Percentiles rank a stretch among this genome's conserved stretches.
Conservation (phyloP, 306 rosid genomes). For the Cajanus cajan region DNA sequence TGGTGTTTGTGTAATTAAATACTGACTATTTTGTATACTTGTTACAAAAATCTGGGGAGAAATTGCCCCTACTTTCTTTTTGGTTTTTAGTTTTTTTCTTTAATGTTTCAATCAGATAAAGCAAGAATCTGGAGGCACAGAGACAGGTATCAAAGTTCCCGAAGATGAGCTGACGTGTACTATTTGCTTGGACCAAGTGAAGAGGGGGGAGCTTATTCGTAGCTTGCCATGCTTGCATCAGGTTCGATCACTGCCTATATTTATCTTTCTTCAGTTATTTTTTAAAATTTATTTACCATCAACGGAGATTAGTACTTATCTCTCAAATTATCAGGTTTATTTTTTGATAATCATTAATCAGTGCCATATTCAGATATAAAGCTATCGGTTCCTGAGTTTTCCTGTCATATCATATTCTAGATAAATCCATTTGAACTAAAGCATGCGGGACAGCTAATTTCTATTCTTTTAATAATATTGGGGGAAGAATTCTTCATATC, state of each 20-base stretch:
- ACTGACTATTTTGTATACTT: background rate
- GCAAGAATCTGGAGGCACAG: constrained; percentile 28
- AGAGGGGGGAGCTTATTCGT: constrained; percentile 54
- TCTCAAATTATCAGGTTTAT: background rate
- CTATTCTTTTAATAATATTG: background rate
- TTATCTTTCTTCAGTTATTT: background rate
- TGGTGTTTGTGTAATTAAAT: background rate
- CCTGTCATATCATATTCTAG: background rate
- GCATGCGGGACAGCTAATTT: background rate
- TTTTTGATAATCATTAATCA: background rate
- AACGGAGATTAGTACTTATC: background rate
- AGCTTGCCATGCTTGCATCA: constrained; percentile 73
- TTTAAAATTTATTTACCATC: background rate
- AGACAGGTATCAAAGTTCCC: constrained; percentile 18
- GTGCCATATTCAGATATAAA: background rate
- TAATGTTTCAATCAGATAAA: constrained; percentile 31
- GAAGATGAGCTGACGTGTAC: constrained; percentile 46
- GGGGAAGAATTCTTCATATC: background rate
- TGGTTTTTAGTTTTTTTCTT: background rate
- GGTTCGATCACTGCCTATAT: constrained; percentile 34
- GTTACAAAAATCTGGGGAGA: background rate
- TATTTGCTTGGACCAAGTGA: constrained; percentile 59
- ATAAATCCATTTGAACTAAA: background rate
- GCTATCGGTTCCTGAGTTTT: background rate
- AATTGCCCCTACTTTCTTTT: no score